Evolutionary conservation across 495 filamentous ascomycete species (phyloP).

Genomic region (Penicillium manginii): DNA sequence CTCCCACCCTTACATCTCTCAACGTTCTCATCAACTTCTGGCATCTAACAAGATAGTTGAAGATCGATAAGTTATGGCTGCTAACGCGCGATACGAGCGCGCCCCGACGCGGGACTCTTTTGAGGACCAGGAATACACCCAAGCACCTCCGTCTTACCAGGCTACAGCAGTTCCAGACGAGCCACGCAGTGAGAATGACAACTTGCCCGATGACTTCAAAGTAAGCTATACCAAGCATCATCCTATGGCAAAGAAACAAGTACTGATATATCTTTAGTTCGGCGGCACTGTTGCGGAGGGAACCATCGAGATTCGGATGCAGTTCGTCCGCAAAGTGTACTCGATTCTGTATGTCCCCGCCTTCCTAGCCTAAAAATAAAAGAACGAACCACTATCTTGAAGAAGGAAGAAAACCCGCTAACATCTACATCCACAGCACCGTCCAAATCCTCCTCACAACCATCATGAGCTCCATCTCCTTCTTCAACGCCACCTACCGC

Average conservation of each 20-base stretch:
- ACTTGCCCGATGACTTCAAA: slow-evolving; percentile 97
- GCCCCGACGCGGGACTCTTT: slow-evolving; percentile 76
- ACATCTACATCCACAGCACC: slow-evolving; percentile 52
- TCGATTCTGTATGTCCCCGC: slow-evolving; percentile 66
- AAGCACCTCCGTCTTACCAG: slow-evolving; percentile 78
- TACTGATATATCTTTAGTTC: slow-evolving; percentile 55
- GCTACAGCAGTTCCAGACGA: slow-evolving; percentile 51
- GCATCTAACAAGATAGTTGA: neutral
- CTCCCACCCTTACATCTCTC: slow-evolving; percentile 13
- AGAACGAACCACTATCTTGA: neutral
- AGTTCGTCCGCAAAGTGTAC: slow-evolving; percentile 95
- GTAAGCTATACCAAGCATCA: slow-evolving; percentile 40
- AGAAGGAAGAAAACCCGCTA: neutral
- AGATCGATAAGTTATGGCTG: slow-evolving; percentile 55
- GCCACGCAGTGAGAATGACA: slow-evolving; percentile 83
- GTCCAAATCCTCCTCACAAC: slow-evolving; percentile 87
- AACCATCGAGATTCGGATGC: slow-evolving; percentile 93
- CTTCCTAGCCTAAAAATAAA: neutral
- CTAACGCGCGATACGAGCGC: slow-evolving; percentile 69
- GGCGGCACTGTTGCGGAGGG: slow-evolving; percentile 90
- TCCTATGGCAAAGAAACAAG: neutral
- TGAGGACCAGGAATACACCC: slow-evolving; percentile 69
- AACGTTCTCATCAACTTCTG: slow-evolving; percentile 7
- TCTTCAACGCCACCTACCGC: slow-evolving; percentile 80
- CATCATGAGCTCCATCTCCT: slow-evolving; percentile 77